These are phyloP conservation scores for Cardamine chenopodiifolia DNA, from an alignment of 345 rosid genomes.

Conservation along the genomic window DNA sequence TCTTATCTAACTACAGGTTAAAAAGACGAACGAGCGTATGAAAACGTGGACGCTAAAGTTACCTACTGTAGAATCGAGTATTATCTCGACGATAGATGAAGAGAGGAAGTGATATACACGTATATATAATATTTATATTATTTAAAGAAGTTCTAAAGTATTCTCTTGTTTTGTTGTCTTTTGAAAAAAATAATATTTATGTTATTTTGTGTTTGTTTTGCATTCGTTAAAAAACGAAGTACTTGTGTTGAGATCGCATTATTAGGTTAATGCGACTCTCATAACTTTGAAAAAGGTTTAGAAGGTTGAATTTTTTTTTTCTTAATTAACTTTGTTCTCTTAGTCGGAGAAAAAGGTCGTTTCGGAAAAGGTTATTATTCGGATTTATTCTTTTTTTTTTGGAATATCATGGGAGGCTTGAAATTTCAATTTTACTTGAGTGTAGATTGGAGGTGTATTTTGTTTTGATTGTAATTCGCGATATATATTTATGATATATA, in stretches of 20 bases:
- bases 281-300: neutral
- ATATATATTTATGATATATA: neutral
- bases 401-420: neutral
- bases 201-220: neutral
- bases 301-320: neutral
- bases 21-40: conserved; percentile 43
- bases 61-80: conserved; percentile 10
- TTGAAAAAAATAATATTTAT: neutral
- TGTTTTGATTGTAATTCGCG: neutral
- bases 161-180: neutral
- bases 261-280: conserved; percentile 40
- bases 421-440: neutral
- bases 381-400: neutral
- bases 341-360: neutral
- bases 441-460: neutral
- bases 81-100: conserved; percentile 13
- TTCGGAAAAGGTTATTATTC: neutral
- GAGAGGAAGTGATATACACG: conserved; percentile 32
- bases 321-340: neutral
- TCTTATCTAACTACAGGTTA: conserved; percentile 27
- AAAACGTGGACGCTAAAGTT: conserved; percentile 34
- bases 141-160: neutral
- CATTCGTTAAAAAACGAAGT: neutral
- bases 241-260: conserved; percentile 30
- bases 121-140: neutral